Percentiles rank a stretch among this genome's conserved stretches.
These are phyloP conservation scores for Fomitopsis serialis DNA, from an alignment of 768 basidiomycete genomes.

Conservation along the genomic window DNA sequence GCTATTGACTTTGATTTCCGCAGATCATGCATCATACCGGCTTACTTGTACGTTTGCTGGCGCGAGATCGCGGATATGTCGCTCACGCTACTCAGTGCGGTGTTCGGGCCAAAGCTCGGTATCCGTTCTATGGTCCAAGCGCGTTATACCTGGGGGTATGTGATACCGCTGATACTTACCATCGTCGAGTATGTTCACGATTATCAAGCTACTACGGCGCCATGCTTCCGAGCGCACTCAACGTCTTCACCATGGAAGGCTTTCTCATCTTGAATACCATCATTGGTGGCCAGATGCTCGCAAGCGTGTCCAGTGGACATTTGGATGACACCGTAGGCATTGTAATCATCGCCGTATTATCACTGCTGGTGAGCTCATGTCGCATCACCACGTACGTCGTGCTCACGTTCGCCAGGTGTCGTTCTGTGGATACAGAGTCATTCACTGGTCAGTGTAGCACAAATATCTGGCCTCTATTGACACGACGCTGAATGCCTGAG, in stretches of 20 bases:
- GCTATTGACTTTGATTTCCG: neutral
- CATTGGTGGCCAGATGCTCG: conserved; percentile 43
- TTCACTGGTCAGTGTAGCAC: conserved; percentile 24
- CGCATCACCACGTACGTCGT: neutral
- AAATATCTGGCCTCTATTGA: neutral
- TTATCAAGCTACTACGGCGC: conserved; percentile 32
- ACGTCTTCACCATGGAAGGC: conserved; percentile 40
- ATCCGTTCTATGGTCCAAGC: conserved; percentile 55
- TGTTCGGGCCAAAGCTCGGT: conserved; percentile 50
- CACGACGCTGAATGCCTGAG: neutral
- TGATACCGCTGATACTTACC: neutral
- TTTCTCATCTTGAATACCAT: conserved; percentile 47
- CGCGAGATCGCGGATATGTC: neutral
- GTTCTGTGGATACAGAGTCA: conserved; percentile 29
- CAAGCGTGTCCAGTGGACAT: conserved; percentile 28
- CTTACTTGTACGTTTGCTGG: conserved; percentile 29
- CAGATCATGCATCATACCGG: conserved; percentile 31
- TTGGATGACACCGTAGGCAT: conserved; percentile 33
- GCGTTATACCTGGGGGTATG: conserved; percentile 47
- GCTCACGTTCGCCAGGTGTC: conserved; percentile 18
- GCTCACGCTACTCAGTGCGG: conserved; percentile 27
- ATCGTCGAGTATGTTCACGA: neutral
- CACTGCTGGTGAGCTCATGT: conserved; percentile 25
- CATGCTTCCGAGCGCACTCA: conserved; percentile 33
- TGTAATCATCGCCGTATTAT: conserved; percentile 36